A percentile compares a stretch with the other conserved stretches of the same genome.
phyloP scores from a whole-genome alignment of 2,329 filamentous ascomycete species.

The Alternaria solani region DNA sequence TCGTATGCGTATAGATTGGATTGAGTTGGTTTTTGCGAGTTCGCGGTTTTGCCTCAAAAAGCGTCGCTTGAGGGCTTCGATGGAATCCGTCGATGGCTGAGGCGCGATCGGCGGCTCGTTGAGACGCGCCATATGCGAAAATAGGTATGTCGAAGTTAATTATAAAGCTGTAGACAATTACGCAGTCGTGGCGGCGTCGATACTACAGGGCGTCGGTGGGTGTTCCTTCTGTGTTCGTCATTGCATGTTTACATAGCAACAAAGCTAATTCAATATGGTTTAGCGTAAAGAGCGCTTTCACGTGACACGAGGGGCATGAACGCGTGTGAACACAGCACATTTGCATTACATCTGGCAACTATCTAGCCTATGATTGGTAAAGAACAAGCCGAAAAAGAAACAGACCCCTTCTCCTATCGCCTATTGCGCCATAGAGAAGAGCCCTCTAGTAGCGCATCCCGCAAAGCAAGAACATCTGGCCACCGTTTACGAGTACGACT shows the following conservation, averaged over 20 bases:
- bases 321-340: conserved; percentile 14
- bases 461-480: background rate
- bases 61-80: conserved; percentile 74
- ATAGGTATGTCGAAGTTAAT: conserved; percentile 46
- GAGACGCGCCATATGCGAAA: conserved; percentile 76
- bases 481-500: background rate
- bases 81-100: conserved; percentile 66
- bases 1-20: conserved; percentile 78
- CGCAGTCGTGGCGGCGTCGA: conserved; percentile 17
- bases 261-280: background rate
- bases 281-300: conserved; percentile 21
- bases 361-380: background rate
- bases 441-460: background rate
- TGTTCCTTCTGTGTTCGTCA: conserved; percentile 13
- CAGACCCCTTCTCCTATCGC: background rate
- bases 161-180: conserved; percentile 31
- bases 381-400: background rate
- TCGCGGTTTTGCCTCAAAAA: conserved; percentile 86
- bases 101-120: conserved; percentile 70
- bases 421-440: too few relatives aligned
- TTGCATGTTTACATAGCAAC: conserved; percentile 48
- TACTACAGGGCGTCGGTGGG: conserved; percentile 4
- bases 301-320: conserved; percentile 37
- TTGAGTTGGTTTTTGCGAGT: conserved; percentile 78
- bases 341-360: background rate